Base-by-base conservation (phyloP, 768 basidiomycete species). In the Tricholoma sp. region DNA sequence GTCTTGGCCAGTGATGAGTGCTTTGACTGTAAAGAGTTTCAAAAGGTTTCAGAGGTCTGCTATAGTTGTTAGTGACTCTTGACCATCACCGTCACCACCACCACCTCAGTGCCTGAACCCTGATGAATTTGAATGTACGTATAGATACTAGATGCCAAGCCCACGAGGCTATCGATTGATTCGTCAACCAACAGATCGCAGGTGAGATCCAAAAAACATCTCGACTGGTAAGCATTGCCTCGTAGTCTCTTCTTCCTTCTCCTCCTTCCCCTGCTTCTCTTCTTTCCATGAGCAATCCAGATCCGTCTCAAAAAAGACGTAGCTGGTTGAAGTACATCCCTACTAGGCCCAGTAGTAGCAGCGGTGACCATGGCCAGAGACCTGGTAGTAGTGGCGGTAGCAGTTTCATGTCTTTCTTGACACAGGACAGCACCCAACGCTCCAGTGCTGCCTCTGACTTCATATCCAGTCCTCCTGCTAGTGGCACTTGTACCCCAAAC, bases 321-420 rank as follows among this genome's bases (percentile, higher is more conserved):
- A 65, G 63, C 48, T 77, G 77, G 75, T 62, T 71, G 41, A 58
- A 72, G 24, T 74, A 72, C 59, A 68, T 74, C 17, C 67, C 75
- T 12, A 61, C 73, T 39, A 68, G 73, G 7, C 64, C 68, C 42
- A 70, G 68, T 60, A 70, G 67, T 47, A 56, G 62, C 15, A 65
- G 68, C 48, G 4, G 24, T 24, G 24, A 24, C 24, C 24, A 24
- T 4, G n/a, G n/a, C n/a, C n/a, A n/a, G n/a, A 52, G 65, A 20
- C 63, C 65, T 29, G 20, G 48, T 17, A 63, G 63, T n/a, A 59
- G 56, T 45, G 53, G 45, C 17, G 56, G 56, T 44, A 54, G 45
- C 24, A 57, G 45, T 37, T 50, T 47, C 37, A 24, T 54, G 60
- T 31, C 29, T 0, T 49, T 31, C n/a, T 3, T 49, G n/a, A 4